Percentiles rank a stretch among this genome's conserved stretches.
Conservation (phyloP, 2,329 filamentous ascomycete genomes). For the Pseudogymnoascus sp. region DNA sequence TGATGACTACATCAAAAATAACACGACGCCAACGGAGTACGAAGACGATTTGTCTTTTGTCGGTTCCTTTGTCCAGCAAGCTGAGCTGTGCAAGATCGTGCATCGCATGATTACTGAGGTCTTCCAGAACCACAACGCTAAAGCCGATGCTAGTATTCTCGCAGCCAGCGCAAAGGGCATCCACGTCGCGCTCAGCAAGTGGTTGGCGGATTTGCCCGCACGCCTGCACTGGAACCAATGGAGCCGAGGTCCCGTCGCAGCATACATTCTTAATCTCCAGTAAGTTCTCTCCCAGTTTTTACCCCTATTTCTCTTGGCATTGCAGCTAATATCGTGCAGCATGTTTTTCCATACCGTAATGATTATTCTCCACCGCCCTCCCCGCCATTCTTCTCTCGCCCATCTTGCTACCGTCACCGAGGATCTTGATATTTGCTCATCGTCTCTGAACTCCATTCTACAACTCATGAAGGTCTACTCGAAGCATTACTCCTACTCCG, state of each 20-base stretch:
- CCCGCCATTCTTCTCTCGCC: slow-evolving; percentile 37
- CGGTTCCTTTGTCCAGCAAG: slow-evolving; percentile 41
- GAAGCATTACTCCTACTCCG: slow-evolving; percentile 38
- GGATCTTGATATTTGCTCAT: slow-evolving; percentile 45
- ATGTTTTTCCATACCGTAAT: slow-evolving; percentile 46
- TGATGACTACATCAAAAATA: slow-evolving; percentile 41
- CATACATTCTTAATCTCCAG: slow-evolving; percentile 43
- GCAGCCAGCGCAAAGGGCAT: slow-evolving; percentile 39
- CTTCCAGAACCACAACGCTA: slow-evolving; percentile 41
- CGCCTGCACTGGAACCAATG: slow-evolving; percentile 47
- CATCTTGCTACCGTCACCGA: slow-evolving; percentile 35
- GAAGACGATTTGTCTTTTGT: slow-evolving; percentile 41
- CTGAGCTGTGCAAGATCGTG: slow-evolving; percentile 43
- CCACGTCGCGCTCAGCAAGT: slow-evolving; percentile 41
- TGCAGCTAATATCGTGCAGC: slow-evolving; percentile 13
- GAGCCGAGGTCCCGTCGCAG: slow-evolving; percentile 41
- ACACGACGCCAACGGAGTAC: slow-evolving; percentile 38
- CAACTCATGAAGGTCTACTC: slow-evolving; percentile 39
- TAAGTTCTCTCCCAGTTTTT: slow-evolving; percentile 13
- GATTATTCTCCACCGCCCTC: slow-evolving; percentile 46
- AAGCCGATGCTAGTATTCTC: slow-evolving; percentile 35
- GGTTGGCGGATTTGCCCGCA: slow-evolving; percentile 40
- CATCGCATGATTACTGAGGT: slow-evolving; percentile 45
- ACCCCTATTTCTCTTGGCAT: neutral
- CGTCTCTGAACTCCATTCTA: slow-evolving; percentile 40